Percentiles rank a stretch among this genome's conserved stretches.
phyloP scores from a whole-genome alignment of 495 filamentous ascomycete genomes.

The Penicillium daleae region DNA sequence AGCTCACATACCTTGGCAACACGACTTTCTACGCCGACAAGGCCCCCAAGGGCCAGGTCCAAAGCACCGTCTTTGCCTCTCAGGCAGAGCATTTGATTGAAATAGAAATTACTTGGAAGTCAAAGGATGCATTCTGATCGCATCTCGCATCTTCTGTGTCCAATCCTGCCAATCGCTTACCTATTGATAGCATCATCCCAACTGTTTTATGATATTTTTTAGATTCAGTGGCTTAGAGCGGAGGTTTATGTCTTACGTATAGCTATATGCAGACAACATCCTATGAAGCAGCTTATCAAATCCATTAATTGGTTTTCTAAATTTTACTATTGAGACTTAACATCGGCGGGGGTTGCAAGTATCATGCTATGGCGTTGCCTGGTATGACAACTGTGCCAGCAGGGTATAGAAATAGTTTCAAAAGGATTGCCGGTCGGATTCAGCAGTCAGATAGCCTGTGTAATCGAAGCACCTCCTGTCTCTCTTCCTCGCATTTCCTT shows the following conservation, averaged over 20 bases:
- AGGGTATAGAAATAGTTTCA: background rate
- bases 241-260: background rate
- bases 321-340: background rate
- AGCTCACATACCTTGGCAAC: constrained; percentile 51
- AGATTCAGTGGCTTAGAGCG: background rate
- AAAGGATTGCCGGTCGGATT: background rate
- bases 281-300: background rate
- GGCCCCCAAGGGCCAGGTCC: constrained; percentile 53
- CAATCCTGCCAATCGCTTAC: background rate
- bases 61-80: constrained; percentile 45
- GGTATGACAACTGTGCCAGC: background rate
- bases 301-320: background rate
- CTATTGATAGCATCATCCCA: background rate
- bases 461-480: background rate
- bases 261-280: background rate
- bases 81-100: constrained; percentile 43
- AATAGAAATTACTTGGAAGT: constrained; percentile 42
- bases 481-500: background rate
- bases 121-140: constrained; percentile 3
- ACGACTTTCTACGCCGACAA: constrained; percentile 62
- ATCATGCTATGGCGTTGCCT: background rate
- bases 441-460: background rate
- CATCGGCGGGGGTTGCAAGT: background rate
- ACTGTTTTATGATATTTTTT: background rate
- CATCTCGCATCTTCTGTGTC: background rate